Evolutionary conservation across 495 filamentous ascomycete species (phyloP), one percentile per base, ranked within the genome.

Genomic region (Terfezia boudieri): DNA sequence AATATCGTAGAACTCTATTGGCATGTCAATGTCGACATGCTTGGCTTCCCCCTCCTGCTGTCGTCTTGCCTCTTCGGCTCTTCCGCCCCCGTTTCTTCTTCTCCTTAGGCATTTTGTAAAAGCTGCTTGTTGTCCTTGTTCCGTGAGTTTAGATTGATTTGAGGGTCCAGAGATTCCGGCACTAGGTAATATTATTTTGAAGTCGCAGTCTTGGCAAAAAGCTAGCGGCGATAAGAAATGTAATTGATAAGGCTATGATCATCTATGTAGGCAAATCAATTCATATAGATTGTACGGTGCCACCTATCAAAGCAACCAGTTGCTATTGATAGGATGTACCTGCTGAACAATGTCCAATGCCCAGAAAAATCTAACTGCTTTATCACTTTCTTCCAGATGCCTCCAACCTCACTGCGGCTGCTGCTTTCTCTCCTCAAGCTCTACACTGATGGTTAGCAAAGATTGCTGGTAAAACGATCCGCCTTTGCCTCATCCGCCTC

Each of bases 401-500:
- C 23, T 32, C 26, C 26, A 32, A 32, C 7, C 57, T 65, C 16
- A 50, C 61, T 43, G 64, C 62, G n/a, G 62, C 51, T 2, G 54
- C 53, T 2, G 49, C 53, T 58, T 64, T 66, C 50, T 68, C 59
- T 68, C 66, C 41, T 67, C 64, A 10, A 60, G 36, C 50, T 68
- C 66, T 63, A 36, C 4, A 60, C 2, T 32, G 26, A 32, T 32
- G 26, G 26, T 32, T 32, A 32, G 26, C 26, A 32, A 32, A 32
- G 26, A 32, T 32, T 32, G 26, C 26, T 1, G 8, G 36, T 50
- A 8, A 35, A 2, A 14, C 43, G 16, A 72, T 98, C 90, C n/a
- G 86, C 80, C 60, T 82, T 82, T 20, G 89, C 90, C 72, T 96
- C 85, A 54, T 98, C 90, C 41, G 90, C 95, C 76, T 95, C 95